These are phyloP conservation scores for Microthlaspi erraticum DNA, from an alignment of 345 rosid species.

Conservation along the genomic window DNA sequence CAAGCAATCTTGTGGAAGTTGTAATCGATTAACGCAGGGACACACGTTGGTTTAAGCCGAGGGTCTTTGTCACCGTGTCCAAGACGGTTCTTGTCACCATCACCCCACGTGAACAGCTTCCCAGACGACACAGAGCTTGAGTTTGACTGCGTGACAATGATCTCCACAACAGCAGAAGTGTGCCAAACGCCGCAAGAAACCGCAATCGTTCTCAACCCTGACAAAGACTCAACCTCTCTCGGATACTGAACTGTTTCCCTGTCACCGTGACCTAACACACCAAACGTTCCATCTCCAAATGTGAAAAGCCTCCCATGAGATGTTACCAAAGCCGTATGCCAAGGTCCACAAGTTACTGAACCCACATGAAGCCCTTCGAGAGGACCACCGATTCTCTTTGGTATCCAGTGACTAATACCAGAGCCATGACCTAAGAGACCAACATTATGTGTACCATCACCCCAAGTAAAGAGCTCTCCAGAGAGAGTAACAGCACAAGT, in stretches of 20 bases:
- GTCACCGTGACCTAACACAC: conserved; percentile 95
- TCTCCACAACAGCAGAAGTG: conserved; percentile 96
- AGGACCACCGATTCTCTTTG: conserved; percentile 87
- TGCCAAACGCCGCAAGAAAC: conserved; percentile 99
- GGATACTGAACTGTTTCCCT: conserved; percentile 72
- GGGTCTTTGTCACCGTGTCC: conserved; percentile 98
- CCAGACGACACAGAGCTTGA: conserved; percentile 72
- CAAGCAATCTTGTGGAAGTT: conserved; percentile 88
- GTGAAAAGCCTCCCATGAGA: conserved; percentile 90
- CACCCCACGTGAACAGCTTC: conserved; percentile 97
- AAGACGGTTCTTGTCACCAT: conserved; percentile 93
- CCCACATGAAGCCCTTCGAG: conserved; percentile 93
- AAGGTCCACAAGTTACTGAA: conserved; percentile 90
- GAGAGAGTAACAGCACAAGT: conserved; percentile 89
- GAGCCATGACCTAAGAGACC: conserved; percentile 96
- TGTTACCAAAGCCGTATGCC: conserved; percentile 95
- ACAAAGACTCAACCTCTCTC: conserved; percentile 86
- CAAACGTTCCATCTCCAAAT: conserved; percentile 97
- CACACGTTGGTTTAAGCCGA: conserved; percentile 90
- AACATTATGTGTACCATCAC: conserved; percentile 92
- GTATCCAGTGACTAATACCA: conserved; percentile 96
- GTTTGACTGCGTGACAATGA: conserved; percentile 85
- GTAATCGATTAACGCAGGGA: conserved; percentile 84
- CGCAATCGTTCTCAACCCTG: conserved; percentile 82
- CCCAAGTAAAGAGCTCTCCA: conserved; percentile 96